Evolutionary conservation across 345 rosid species (phyloP), one percentile per base, ranked within the genome.

Genomic region (Barbarea vulgaris): DNA sequence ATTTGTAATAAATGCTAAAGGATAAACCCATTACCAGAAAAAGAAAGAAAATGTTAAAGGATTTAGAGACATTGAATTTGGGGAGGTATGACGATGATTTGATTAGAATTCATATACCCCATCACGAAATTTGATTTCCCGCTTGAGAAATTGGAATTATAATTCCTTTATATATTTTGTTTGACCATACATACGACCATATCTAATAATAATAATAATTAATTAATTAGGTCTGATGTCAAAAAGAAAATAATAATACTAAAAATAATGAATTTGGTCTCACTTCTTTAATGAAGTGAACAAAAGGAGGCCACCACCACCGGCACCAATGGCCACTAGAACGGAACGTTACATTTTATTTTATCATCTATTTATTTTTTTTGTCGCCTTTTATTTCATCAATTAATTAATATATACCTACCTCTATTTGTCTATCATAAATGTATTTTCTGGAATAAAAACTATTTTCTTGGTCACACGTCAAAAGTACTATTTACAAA

Each of bases 291-390:
- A 67, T 48, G 73, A 75, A 67, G 53, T 67, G 61, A 67, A 56
- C 39, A 36, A 58, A 67, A 19, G 44, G 61, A 60, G 69, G 44
- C 25, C 74, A 75, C 74, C 74, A 75, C 79, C 74, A 67, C 73
- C 67, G 78, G 42, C 61, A 34, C 67, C 44, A 48, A 57, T 57
- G 25, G 67, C 67, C 78, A 75, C 67, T 74, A 13, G 42, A 67
- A 74, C 10, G 78, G 41, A 56, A 56, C 66, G 51, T 46, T 65
- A 46, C 77, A 70, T 46, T 54, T n/a, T 25, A 70, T 46, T 54
- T n/a, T 25, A 68, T 39, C 37, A 25, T 67, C 4, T 17, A 59
- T 47, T 70, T 11, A 17, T 19, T 25, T 60, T 9, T 34, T 59
- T 34, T 31, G 62, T 31, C 62, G 41, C 13, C 41, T 30, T 58